Conservation (phyloP, 495 filamentous ascomycete genomes). For the Chaetomium tenue region DNA sequence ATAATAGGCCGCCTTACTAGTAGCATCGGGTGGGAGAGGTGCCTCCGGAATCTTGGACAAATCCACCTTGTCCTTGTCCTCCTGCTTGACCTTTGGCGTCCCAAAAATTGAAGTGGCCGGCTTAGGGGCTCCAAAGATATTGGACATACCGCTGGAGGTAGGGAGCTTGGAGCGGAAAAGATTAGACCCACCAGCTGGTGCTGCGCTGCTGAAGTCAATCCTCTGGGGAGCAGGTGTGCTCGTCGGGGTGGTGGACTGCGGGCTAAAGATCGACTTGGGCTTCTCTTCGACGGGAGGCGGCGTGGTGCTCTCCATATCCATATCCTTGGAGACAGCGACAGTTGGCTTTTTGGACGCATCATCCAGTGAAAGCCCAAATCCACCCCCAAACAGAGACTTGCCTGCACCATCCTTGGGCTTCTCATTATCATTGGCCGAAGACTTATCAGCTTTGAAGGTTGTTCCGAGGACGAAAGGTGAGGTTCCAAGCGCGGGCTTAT, state of each 20-base stretch:
- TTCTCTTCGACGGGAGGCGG: slow-evolving; percentile 40
- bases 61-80: slow-evolving; percentile 37
- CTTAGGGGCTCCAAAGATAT: slow-evolving; percentile 29
- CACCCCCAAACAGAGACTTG: slow-evolving; percentile 55
- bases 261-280: slow-evolving; percentile 32
- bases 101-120: slow-evolving; percentile 23
- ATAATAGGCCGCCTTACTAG: slow-evolving; percentile 65
- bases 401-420: slow-evolving; percentile 47
- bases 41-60: slow-evolving; percentile 45
- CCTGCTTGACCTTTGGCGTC: slow-evolving; percentile 41
- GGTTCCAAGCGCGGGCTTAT: slow-evolving; percentile 55
- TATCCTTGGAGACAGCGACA: slow-evolving; percentile 54
- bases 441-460: slow-evolving; percentile 74
- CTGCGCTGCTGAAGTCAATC: slow-evolving; percentile 34
- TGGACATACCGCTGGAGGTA: slow-evolving; percentile 16
- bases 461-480: slow-evolving; percentile 70
- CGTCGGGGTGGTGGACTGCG: slow-evolving; percentile 58
- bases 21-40: slow-evolving; percentile 75
- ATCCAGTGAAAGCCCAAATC: slow-evolving; percentile 54
- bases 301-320: slow-evolving; percentile 54
- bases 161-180: slow-evolving; percentile 31
- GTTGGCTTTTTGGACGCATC: slow-evolving; percentile 45
- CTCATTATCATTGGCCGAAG: slow-evolving; percentile 57
- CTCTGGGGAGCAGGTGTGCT: slow-evolving; percentile 52
- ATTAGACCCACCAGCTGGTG: slow-evolving; percentile 22